These are phyloP conservation scores for Elaeis oleifera DNA, from an alignment of 202 grass and related monocot genomes.

Conservation along the genomic window DNA sequence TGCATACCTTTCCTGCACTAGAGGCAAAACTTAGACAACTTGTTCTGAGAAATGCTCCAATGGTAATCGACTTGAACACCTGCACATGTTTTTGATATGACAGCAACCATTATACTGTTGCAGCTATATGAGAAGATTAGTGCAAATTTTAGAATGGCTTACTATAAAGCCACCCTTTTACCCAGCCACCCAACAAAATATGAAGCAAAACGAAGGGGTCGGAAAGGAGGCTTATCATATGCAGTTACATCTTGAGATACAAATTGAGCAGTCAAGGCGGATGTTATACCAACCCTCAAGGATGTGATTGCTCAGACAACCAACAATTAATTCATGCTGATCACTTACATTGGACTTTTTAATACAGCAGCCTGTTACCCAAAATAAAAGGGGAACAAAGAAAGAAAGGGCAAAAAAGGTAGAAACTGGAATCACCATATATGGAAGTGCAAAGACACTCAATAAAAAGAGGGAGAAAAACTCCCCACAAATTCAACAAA, in stretches of 20 bases:
- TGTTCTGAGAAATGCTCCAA: slow-evolving; percentile 22
- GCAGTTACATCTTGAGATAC: not conserved
- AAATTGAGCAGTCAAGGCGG: too few relatives aligned
- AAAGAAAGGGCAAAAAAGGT: slow-evolving; percentile 17
- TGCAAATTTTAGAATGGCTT: too few relatives aligned
- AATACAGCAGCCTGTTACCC: slow-evolving; percentile 56
- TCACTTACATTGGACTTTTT: slow-evolving; percentile 52
- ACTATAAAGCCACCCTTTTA: too few relatives aligned
- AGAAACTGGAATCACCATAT: slow-evolving; percentile 11
- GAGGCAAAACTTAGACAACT: slow-evolving; percentile 8
- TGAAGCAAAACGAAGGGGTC: not conserved
- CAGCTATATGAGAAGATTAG: slow-evolving; percentile 17
- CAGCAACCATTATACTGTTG: slow-evolving; percentile 37
- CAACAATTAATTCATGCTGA: slow-evolving; percentile 15
- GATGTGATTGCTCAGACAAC: slow-evolving; percentile 19
- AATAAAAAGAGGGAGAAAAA: too few relatives aligned
- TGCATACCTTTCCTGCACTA: slow-evolving; percentile 29
- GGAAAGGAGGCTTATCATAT: not conserved
- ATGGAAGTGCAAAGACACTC: slow-evolving; percentile 2
- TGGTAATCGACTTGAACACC: slow-evolving; percentile 24
- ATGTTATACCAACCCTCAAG: slow-evolving; percentile 13
- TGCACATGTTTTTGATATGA: slow-evolving; percentile 36
- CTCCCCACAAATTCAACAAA: slow-evolving; percentile 22
- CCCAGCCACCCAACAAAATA: not conserved
- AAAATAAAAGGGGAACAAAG: slow-evolving; percentile 14